Evolutionary conservation across 768 basidiomycete genomes (phyloP), one percentile per base, ranked within the genome.

Genomic region (Dacryopinax spathularia): DNA sequence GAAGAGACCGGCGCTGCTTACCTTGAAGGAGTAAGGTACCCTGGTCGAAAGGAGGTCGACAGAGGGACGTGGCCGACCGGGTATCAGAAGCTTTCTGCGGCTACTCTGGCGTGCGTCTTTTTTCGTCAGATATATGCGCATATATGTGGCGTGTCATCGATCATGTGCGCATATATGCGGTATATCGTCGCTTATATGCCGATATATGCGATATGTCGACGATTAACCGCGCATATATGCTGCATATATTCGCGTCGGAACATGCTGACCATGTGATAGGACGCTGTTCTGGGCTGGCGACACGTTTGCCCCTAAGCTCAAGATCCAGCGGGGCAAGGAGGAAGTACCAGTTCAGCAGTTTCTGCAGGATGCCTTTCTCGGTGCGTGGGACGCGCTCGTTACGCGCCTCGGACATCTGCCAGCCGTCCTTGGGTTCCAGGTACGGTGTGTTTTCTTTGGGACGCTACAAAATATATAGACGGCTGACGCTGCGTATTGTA

Each of bases 221-320:
- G 33, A 35, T 39, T 18, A 35, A n/a, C 64, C 43, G 68, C 16
- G 34, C 64, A 61, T 25, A 62, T 37, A n/a, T n/a, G n/a, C n/a
- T n/a, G n/a, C n/a, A n/a, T n/a, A n/a, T n/a, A n/a, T n/a, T n/a
- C n/a, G n/a, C n/a, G n/a, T n/a, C n/a, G n/a, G n/a, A n/a, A n/a
- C n/a, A n/a, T n/a, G n/a, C n/a, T 60, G 44, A 9, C 27, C 35
- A 1, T 62, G 25, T 39, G 18, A 60, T 29, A 92, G 91, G 65
- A 96, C 94, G 0, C 84, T 88, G 36, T 97, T 97, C 71, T 96
- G 91, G 91, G 93, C 83, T 0, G 94, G 94, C 3, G 84, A 91
- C 68, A 82, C 82, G 0, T 96, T 94, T 70, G 81, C 91, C 0
- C 88, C 91, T 0, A 86, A 88, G 70, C 72, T 93, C 29, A 77